These are phyloP conservation scores for Tolypocladium endophyticum DNA, from an alignment of 2,329 filamentous ascomycete species.

Conservation along the genomic window DNA sequence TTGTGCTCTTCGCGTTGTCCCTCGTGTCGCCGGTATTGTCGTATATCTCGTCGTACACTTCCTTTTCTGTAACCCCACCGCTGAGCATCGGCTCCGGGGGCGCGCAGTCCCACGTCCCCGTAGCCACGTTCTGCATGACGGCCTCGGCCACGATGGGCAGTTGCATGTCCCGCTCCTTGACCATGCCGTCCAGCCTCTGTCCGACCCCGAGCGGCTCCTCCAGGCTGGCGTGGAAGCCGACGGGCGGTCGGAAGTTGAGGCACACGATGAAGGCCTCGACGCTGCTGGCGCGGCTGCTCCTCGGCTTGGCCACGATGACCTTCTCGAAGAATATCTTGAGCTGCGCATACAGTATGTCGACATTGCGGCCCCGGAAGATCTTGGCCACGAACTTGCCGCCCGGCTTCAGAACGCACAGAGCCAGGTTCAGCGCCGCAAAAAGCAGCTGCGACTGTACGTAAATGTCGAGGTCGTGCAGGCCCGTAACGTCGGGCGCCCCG, in stretches of 20 bases:
- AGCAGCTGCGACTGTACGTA: slow-evolving; percentile 95
- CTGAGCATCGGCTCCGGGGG: slow-evolving; percentile 9
- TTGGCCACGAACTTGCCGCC: slow-evolving; percentile 97
- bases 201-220: slow-evolving; percentile 65
- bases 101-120: slow-evolving; percentile 30
- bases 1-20: slow-evolving; percentile 27
- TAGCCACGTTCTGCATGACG: slow-evolving; percentile 33
- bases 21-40: slow-evolving; percentile 12
- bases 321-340: slow-evolving; percentile 78
- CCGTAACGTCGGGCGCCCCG: slow-evolving; percentile 92
- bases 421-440: slow-evolving; percentile 86
- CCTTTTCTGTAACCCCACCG: slow-evolving; percentile 33
- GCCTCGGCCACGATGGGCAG: slow-evolving; percentile 29
- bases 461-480: slow-evolving; percentile 93
- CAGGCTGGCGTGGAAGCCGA: slow-evolving; percentile 63
- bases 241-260: slow-evolving; percentile 73
- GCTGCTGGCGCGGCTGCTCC: slow-evolving; percentile 90
- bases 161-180: slow-evolving; percentile 28
- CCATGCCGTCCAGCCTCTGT: slow-evolving; percentile 39
- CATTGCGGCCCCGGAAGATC: slow-evolving; percentile 89
- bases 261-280: slow-evolving; percentile 97
- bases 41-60: slow-evolving; percentile 34
- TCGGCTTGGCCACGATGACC: slow-evolving; percentile 85
- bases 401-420: slow-evolving; percentile 81
- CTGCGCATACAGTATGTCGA: slow-evolving; percentile 92